phyloP scores from a whole-genome alignment of 2,329 filamentous ascomycete genomes.

The Lizonia empirigonia region DNA sequence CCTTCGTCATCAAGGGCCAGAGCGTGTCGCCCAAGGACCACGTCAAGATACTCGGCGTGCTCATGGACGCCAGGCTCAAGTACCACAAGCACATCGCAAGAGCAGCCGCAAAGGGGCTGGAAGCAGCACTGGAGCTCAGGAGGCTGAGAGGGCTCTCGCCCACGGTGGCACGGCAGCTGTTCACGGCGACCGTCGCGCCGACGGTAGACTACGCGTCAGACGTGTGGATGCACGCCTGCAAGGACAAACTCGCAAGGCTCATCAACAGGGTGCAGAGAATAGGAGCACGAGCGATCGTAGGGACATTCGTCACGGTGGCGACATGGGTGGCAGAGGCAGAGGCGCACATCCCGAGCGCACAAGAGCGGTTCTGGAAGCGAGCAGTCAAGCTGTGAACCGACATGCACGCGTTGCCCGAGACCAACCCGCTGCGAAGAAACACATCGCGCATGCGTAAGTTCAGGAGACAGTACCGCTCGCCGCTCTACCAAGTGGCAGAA shows the following conservation, averaged over 20 bases:
- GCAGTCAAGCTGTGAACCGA: slow-evolving; percentile 17
- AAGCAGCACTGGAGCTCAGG: slow-evolving; percentile 18
- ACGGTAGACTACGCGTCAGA: slow-evolving; percentile 15
- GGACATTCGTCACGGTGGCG: slow-evolving; percentile 14
- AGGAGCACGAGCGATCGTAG: slow-evolving; percentile 17
- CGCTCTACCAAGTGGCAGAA: slow-evolving; percentile 9
- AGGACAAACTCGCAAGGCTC: slow-evolving; percentile 10
- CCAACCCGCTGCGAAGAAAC: slow-evolving; percentile 15
- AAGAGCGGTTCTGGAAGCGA: slow-evolving; percentile 17
- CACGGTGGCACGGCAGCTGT: slow-evolving; percentile 17
- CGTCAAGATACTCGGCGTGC: slow-evolving; percentile 22
- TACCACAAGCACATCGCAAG: slow-evolving; percentile 21
- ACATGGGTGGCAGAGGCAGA: slow-evolving; percentile 18
- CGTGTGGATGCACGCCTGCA: slow-evolving; percentile 17
- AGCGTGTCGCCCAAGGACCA: slow-evolving; percentile 15
- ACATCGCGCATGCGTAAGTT: slow-evolving; percentile 17
- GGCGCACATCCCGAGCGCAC: slow-evolving; percentile 18
- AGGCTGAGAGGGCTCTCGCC: slow-evolving; percentile 18
- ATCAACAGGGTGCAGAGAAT: slow-evolving; percentile 17
- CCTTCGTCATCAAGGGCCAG: slow-evolving; percentile 11
- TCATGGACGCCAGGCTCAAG: slow-evolving; percentile 19
- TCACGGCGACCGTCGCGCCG: slow-evolving; percentile 14
- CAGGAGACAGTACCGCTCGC: slow-evolving; percentile 14
- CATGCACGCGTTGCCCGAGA: slow-evolving; percentile 18
- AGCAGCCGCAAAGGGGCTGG: slow-evolving; percentile 18